Base-by-base conservation (phyloP, 2,329 filamentous ascomycete species). In the Cladosporium cucumerinum region DNA sequence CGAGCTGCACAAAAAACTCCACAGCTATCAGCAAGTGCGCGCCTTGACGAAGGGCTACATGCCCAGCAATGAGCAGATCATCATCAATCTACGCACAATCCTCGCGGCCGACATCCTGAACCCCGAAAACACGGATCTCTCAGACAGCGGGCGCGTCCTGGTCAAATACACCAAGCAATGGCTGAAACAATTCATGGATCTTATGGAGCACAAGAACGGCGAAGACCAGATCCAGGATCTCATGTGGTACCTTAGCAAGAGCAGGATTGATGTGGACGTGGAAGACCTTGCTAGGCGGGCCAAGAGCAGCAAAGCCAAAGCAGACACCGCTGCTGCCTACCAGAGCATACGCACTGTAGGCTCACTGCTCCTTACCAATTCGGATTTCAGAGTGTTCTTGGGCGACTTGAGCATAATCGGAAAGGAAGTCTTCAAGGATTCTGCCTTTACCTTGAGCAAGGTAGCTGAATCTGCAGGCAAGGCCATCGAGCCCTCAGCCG, bases 211-310 rank as follows among this genome's bases (percentile, higher is more conserved):
- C 77, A 98, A 97, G 81, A 97, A 97, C 76, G 81, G 82, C 67
- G 78, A 86, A 18, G 92, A 98, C 77, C 90, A 97, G 75, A 86
- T 98, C 21, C 94, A 98, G 76, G 92, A 97, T 72, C 91, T 97
- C 68, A 82, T 97, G 46, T 97, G 93, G 93, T 93, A 89, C 71
- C 77, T 96, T 55, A 81, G 87, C 68, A 89, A 91, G 74, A 88
- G 92, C n/a, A 85, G 86, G 36, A 80, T 95, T 6, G 85, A 85
- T 1, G 78, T 94, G 3, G 88, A 93, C 70, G 81, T 87, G 1
- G 82, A 86, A 21, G 84, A 91, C 66, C 79, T 93, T 52, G 82
- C 84, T 2, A 78, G 82, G 46, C 84, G 85, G 57, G 89, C 87
- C 3, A 82, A 82, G 57, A 84, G 83, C 69, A 85, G 85, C 21